phyloP scores from a whole-genome alignment of 2,329 filamentous ascomycete species.

The Capronia coronata region DNA sequence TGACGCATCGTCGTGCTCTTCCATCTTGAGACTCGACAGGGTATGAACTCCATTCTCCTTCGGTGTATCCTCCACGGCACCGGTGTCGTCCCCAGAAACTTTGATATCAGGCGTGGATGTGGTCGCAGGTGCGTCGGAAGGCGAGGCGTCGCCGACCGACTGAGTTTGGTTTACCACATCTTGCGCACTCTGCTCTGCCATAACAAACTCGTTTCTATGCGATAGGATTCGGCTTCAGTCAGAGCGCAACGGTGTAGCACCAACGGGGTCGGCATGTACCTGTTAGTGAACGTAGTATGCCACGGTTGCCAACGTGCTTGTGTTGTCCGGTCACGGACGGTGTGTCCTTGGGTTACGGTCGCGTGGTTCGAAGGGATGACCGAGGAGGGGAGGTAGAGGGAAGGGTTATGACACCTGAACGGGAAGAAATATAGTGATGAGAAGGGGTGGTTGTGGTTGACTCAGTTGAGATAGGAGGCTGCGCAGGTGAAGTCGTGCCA shows the following conservation, averaged over 20 bases:
- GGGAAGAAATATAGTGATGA: constrained; percentile 13
- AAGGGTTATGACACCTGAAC: constrained; percentile 10
- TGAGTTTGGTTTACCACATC: constrained; percentile 66
- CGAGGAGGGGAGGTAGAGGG: constrained; percentile 3
- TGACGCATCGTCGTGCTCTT: constrained; percentile 38
- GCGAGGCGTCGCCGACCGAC: constrained; percentile 58
- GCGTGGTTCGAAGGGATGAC: background rate
- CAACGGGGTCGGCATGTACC: constrained; percentile 11
- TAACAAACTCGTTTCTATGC: constrained; percentile 56
- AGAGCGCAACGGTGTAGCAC: background rate
- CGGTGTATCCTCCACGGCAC: constrained; percentile 44
- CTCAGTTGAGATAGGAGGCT: constrained; percentile 21
- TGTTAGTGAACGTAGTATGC: constrained; percentile 23
- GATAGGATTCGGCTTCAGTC: constrained; percentile 31
- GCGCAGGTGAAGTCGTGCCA: constrained; percentile 16
- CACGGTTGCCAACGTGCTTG: constrained; percentile 22
- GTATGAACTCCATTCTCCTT: constrained; percentile 37
- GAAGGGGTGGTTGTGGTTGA: constrained; percentile 19
- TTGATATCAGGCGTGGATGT: constrained; percentile 46
- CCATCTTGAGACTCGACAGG: constrained; percentile 28
- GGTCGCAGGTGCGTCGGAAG: constrained; percentile 61
- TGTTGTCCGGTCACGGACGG: constrained; percentile 11
- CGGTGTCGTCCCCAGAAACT: constrained; percentile 21
- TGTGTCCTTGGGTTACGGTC: constrained; percentile 8
- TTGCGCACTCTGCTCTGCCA: constrained; percentile 64